phyloP scores from a whole-genome alignment of 139 green algal genomes.

The Coccomyxa sp. region DNA sequence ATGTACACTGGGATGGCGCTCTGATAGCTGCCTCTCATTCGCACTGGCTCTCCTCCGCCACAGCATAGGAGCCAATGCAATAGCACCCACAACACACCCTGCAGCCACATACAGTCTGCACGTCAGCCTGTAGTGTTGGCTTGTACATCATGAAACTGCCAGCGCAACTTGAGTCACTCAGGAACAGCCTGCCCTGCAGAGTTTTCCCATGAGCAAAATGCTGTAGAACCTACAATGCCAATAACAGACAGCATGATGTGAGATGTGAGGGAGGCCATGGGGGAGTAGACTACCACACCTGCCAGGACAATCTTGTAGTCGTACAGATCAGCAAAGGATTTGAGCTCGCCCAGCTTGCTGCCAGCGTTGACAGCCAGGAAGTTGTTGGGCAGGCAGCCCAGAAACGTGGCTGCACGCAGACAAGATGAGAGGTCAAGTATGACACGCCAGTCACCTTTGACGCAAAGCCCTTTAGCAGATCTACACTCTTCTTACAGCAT shows the following conservation, averaged over 20 bases:
- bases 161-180: neutral
- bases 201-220: neutral
- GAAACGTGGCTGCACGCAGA: constrained; percentile 53
- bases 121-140: neutral
- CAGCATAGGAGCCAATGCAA: neutral
- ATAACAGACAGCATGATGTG: neutral
- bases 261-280: neutral
- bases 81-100: neutral
- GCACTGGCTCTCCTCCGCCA: neutral
- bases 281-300: neutral
- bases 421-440: too few species aligned
- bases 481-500: neutral
- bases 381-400: constrained; percentile 70
- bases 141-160: neutral
- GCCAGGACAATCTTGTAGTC: constrained; percentile 5
- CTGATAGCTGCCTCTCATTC: neutral
- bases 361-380: constrained; percentile 54
- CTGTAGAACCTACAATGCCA: neutral
- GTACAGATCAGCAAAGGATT: constrained; percentile 46
- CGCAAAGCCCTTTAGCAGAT: neutral
- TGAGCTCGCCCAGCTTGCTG: constrained; percentile 38
- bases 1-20: too few species aligned
- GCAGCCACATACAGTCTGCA: neutral
- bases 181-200: neutral
- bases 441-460: neutral